phyloP scores from a whole-genome alignment of 1,139 yeast species.

The Candida labiduridarum region DNA sequence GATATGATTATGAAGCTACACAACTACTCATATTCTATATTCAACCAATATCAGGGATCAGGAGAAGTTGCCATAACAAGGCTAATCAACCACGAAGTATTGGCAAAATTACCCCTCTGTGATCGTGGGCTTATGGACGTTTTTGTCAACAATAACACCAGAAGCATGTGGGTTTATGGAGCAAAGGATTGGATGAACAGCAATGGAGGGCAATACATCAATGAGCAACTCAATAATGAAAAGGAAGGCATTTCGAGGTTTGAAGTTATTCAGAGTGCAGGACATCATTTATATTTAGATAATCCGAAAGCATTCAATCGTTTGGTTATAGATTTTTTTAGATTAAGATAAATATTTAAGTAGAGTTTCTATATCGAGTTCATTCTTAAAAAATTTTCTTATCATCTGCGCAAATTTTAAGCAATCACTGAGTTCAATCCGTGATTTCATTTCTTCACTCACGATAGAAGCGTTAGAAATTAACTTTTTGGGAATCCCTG shows the following conservation, averaged over 20 bases:
- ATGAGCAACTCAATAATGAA: slow-evolving; percentile 24
- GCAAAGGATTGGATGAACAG: slow-evolving; percentile 50
- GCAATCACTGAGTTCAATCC: slow-evolving; percentile 24
- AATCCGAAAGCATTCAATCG: slow-evolving; percentile 38
- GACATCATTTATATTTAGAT: slow-evolving; percentile 46
- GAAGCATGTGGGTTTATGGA: slow-evolving; percentile 43
- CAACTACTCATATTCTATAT: slow-evolving; percentile 44
- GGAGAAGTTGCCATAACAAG: slow-evolving; percentile 51
- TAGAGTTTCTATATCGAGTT: slow-evolving; percentile 10
- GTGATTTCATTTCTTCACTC: slow-evolving; percentile 44
- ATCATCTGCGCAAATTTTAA: slow-evolving; percentile 8
- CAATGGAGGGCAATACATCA: slow-evolving; percentile 42
- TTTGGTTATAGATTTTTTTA: slow-evolving; percentile 30
- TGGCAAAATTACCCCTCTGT: slow-evolving; percentile 43
- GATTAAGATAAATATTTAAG: slow-evolving; percentile 11
- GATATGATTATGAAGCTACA: slow-evolving; percentile 41
- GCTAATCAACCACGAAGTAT: slow-evolving; percentile 42
- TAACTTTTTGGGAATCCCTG: slow-evolving; percentile 57
- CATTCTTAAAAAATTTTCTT: slow-evolving; percentile 4
- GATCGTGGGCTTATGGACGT: slow-evolving; percentile 43
- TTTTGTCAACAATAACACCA: slow-evolving; percentile 26
- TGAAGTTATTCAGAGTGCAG: slow-evolving; percentile 36
- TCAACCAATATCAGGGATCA: slow-evolving; percentile 47
- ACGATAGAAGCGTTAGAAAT: slow-evolving; percentile 50
- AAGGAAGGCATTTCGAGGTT: slow-evolving; percentile 20